Evolutionary conservation across 768 basidiomycete genomes (phyloP).

Genomic region (Ramaria sp.): DNA sequence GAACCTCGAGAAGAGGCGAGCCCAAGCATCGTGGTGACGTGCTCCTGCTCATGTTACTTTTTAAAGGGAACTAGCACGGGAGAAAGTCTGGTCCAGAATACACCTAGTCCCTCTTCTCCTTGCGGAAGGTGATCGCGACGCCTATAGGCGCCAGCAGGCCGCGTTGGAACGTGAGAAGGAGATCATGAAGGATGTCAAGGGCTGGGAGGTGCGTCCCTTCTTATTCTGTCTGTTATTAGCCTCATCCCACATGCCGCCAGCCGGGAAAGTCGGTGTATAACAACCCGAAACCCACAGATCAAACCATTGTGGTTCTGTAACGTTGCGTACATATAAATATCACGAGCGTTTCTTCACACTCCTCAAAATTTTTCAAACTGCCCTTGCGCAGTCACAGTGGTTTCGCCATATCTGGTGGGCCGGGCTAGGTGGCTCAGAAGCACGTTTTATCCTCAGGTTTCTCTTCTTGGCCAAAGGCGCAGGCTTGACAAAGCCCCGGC

Average conservation of each 20-base stretch:
- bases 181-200: constrained; percentile 91
- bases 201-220: constrained; percentile 74
- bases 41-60: not conserved
- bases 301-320: constrained; percentile 47
- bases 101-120: constrained; percentile 85
- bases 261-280: constrained; percentile 81
- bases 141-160: constrained; percentile 72
- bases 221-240: not conserved
- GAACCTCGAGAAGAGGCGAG: constrained; percentile 87
- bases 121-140: constrained; percentile 89
- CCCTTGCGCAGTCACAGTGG: too few species aligned
- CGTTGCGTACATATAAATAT: not conserved
- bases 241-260: constrained; percentile 28
- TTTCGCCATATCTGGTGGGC: too few species aligned
- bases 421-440: too few species aligned
- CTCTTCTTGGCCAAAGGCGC: too few species aligned
- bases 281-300: constrained; percentile 47
- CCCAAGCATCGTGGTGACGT: constrained; percentile 14
- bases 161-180: constrained; percentile 67
- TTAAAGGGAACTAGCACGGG: constrained; percentile 81
- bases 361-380: too few species aligned
- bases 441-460: too few species aligned
- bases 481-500: too few species aligned
- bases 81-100: constrained; percentile 92
- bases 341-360: not conserved